A percentile compares a stretch with the other conserved stretches of the same genome.
phyloP scores from a whole-genome alignment of 2,329 filamentous ascomycete species.

The Cladosporium sp. region DNA sequence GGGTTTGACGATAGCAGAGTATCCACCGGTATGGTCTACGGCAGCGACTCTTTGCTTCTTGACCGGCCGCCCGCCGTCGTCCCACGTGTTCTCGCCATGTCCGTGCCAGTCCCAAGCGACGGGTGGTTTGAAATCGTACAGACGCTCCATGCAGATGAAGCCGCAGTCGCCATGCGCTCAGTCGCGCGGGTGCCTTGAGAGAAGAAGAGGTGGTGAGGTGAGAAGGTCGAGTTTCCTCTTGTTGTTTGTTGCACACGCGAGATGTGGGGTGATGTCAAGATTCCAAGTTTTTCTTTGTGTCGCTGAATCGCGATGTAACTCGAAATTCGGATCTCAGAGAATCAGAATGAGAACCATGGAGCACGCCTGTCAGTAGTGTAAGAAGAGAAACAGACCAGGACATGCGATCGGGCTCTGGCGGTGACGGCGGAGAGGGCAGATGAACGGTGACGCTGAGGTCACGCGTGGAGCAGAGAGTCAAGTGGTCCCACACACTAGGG shows the following conservation, averaged over 20 bases:
- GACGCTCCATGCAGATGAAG: slow-evolving; percentile 16
- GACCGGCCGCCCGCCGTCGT: slow-evolving; percentile 6
- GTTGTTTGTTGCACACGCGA: too few relatives aligned
- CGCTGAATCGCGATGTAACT: too few relatives aligned
- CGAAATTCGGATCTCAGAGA: too few relatives aligned
- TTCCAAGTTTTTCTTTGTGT: slow-evolving; percentile 3
- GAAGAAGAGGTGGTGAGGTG: not conserved
- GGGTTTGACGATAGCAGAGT: slow-evolving; percentile 16
- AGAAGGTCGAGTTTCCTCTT: too few relatives aligned
- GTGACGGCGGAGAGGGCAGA: not conserved
- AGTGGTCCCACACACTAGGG: slow-evolving; percentile 5
- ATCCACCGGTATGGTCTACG: slow-evolving; percentile 7
- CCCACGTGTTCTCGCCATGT: slow-evolving; percentile 3
- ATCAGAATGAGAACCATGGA: not conserved
- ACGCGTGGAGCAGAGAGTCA: not conserved
- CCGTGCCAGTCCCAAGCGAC: slow-evolving; percentile 7
- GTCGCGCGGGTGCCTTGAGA: not conserved
- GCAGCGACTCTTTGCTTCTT: slow-evolving; percentile 16
- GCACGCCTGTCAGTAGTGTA: not conserved
- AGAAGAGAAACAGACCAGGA: too few relatives aligned
- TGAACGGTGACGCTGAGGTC: slow-evolving; percentile 5
- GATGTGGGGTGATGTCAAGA: too few relatives aligned
- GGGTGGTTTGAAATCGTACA: slow-evolving; percentile 12
- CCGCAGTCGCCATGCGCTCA: slow-evolving; percentile 4
- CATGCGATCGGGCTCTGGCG: too few relatives aligned